Base-by-base conservation (phyloP, 106 monocot genomes). In the Agapanthus africanus region DNA sequence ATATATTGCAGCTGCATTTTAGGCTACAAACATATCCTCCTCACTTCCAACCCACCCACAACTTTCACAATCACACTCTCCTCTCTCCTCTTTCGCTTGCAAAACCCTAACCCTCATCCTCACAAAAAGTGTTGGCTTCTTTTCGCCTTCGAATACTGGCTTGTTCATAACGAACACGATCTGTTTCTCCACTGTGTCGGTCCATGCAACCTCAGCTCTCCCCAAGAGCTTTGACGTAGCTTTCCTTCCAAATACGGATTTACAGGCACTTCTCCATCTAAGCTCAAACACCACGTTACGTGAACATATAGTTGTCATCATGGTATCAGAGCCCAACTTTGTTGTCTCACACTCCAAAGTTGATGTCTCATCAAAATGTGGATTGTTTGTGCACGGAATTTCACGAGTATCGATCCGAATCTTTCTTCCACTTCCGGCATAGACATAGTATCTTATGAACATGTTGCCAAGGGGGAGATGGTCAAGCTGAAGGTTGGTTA, bases 11-110 rank as follows among this genome's bases (percentile, higher is more conserved):
- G 38, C 64, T 3, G 39, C 39, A 64, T 11, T 64, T 23, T 35
- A 11, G 38, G 64, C 64, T 19, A 64, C n/a, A 39, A 64, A 64
- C 64, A 64, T 38, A 15, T 64, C 64, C 39, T 64, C 64, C 64
- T 64, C 64, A 13, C 64, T 64, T 34, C 64, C 64, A 39, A 39
- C 22, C 64, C 64, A 64, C 39, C 64, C 23, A 39, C 64, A 64
- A 39, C 64, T 25, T 37, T 64, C 46, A 47, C 46, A 47, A 15
- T 47, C 19, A 19, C 46, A 47, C 46, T 47, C 46, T 47, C 19
- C 16, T 15, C 19, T 23, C 28, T 59, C 59, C 11, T 3, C 59
- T 33, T 18, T n/a, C 8, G 31, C 35, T 14, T 31, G 21, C 13
- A 19, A 47, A 47, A 15, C 19, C 19, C 46, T 47, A 7, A 64